Base-by-base conservation (phyloP, 1,284 basidiomycete genomes). In the Rhodotorula glutinis region DNA sequence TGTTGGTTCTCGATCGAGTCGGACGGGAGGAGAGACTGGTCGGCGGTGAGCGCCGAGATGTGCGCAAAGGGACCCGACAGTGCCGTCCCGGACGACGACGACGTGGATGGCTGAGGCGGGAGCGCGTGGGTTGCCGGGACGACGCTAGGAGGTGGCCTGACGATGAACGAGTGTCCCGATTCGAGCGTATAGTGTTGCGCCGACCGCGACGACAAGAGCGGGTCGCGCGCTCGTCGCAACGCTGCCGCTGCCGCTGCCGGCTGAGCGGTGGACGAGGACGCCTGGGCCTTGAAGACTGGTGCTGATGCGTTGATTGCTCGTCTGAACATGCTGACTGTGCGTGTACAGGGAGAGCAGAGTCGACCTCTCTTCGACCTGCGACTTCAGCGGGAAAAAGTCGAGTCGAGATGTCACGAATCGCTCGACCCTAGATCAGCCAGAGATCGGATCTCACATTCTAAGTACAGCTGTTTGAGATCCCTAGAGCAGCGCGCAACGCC, bases 151-250 rank as follows among this genome's bases (percentile, higher is more conserved):
- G 70, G 70, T 3, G 67, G 65, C 27, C 70, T 53, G n/a, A 69
- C 63, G 60, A 67, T 62, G 46, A 72, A 72, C 44, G 40, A 33
- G 30, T 46, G 27, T 17, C 67, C 67, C 2, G 57, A 57, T n/a
- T 65, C 62, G 13, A 67, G 52, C 40, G 47, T 21, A 43, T 62
- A 72, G 63, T 72, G 70, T 25, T 65, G 56, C 17, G 70, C 65
- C 29, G n/a, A 11, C 10, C 52, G 17, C 4, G 63, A 65, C 7
- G 70, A 62, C 33, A 65, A 33, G 43, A 72, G 61, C n/a, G 70
- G 67, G 49, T 72, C 70, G 19, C 53, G 46, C 3, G 67, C 69
- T 17, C 67, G 64, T 0, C 55, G 49, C 11, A 71, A 44, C 11
- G 60, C 56, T 1, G 60, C 38, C 19, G 60, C 56, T 1, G 60